Evolutionary conservation across 2,329 filamentous ascomycete genomes (phyloP).

Genomic region (Hymenoscyphus fraxineus): DNA sequence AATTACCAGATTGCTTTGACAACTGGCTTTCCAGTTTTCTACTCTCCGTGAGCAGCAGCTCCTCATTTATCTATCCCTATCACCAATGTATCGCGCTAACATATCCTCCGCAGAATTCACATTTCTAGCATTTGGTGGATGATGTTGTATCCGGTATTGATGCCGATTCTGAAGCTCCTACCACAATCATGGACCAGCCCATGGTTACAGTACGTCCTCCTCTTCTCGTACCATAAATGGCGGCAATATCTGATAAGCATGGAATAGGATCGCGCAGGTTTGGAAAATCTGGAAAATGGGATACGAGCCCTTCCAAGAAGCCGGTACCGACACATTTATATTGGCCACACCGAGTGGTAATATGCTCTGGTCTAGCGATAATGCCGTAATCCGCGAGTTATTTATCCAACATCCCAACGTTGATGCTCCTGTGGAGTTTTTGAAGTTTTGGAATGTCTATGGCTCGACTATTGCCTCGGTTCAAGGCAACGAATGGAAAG

Average conservation of each 20-base stretch:
- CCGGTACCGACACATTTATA: constrained; percentile 7
- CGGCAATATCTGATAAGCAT: neutral
- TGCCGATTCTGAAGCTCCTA: constrained; percentile 7
- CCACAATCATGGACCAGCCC: constrained; percentile 8
- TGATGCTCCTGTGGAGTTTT: constrained; percentile 6
- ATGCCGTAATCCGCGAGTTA: constrained; percentile 2
- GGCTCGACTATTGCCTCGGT: constrained; percentile 7
- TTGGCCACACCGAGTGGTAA: constrained; percentile 9
- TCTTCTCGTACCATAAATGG: neutral
- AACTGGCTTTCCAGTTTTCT: constrained; percentile 12
- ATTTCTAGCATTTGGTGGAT: constrained; percentile 11
- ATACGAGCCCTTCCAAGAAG: constrained; percentile 9
- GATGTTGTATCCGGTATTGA: constrained; percentile 10
- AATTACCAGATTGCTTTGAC: constrained; percentile 10
- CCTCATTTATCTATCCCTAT: neutral
- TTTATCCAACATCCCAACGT: constrained; percentile 7
- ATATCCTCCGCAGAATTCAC: neutral
- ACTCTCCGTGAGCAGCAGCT: constrained; percentile 7
- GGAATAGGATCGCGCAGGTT: constrained; percentile 6
- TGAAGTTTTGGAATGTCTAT: constrained; percentile 11
- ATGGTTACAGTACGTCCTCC: constrained; percentile 8
- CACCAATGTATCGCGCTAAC: neutral
- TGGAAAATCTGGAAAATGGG: constrained; percentile 9
- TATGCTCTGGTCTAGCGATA: constrained; percentile 9
- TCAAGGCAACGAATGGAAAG: constrained; percentile 8